These are phyloP conservation scores for Sechiopsis laciniata DNA, from an alignment of 306 rosid species.

Conservation along the genomic window DNA sequence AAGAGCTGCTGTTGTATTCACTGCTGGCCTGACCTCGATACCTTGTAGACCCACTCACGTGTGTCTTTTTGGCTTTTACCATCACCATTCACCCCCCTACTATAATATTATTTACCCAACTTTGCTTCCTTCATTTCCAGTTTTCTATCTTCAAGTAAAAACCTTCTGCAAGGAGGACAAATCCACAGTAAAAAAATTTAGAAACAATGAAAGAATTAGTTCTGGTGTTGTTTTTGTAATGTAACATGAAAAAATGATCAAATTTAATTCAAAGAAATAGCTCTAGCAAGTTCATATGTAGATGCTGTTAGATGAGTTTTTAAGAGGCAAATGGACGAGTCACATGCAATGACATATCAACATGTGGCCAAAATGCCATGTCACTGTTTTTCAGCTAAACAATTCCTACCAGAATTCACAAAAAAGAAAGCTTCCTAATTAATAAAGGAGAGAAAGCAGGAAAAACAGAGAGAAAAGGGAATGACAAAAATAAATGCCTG, in stretches of 20 bases:
- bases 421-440: conserved; percentile 18
- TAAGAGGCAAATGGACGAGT: conserved; percentile 24
- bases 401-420: conserved; percentile 24
- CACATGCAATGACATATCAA: conserved; percentile 27
- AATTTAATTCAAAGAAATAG: background rate
- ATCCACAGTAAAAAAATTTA: too few relatives aligned
- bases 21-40: conserved; percentile 62
- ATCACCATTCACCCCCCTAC: conserved; percentile 35
- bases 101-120: background rate
- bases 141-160: too few relatives aligned
- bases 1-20: conserved; percentile 81
- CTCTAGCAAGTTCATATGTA: too few relatives aligned
- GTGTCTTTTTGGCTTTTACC: conserved; percentile 46
- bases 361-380: conserved; percentile 26
- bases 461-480: conserved; percentile 15
- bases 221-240: too few relatives aligned
- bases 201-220: too few relatives aligned
- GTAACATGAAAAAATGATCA: background rate
- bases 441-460: conserved; percentile 11
- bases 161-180: too few relatives aligned
- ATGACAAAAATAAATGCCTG: conserved; percentile 14
- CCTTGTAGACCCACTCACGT: conserved; percentile 89
- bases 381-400: conserved; percentile 19
- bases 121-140: background rate
- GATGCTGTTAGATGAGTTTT: conserved; percentile 5